phyloP scores from a whole-genome alignment of 805 yeast genomes.

The Spencermartinsiella europaea region DNA sequence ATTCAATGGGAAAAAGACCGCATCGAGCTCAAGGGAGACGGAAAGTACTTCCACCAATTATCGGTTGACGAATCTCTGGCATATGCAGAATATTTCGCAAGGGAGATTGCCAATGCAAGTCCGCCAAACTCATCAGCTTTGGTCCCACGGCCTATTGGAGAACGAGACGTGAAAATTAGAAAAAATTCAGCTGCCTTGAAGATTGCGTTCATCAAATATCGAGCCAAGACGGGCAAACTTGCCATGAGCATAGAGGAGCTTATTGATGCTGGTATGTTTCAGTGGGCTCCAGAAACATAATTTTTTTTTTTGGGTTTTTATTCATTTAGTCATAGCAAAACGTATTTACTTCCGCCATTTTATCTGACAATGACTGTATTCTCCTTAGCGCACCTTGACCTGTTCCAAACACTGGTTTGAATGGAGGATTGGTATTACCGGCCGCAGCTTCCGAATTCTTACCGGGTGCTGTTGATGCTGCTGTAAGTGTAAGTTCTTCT shows the following conservation, averaged over 20 bases:
- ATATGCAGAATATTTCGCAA: conserved; percentile 1
- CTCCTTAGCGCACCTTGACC: too few species aligned
- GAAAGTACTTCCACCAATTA: conserved; percentile 4
- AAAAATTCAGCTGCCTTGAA: background rate
- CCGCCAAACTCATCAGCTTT: background rate
- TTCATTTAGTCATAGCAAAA: too few species aligned
- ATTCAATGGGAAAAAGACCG: conserved; percentile 9
- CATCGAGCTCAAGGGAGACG: background rate
- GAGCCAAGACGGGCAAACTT: conserved; percentile 3
- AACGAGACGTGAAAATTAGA: background rate
- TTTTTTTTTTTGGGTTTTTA: too few species aligned
- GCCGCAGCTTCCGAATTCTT: too few species aligned
- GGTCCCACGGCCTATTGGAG: conserved; percentile 2
- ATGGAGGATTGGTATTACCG: too few species aligned
- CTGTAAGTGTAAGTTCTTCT: too few species aligned
- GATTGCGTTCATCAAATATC: conserved; percentile 2
- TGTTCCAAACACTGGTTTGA: too few species aligned
- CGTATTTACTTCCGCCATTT: too few species aligned
- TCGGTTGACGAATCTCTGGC: background rate
- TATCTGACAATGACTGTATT: too few species aligned
- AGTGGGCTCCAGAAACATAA: conserved; percentile 1
- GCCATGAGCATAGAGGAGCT: conserved; percentile 5
- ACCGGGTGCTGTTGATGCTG: too few species aligned
- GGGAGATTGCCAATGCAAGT: conserved; percentile 1
- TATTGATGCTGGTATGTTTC: conserved; percentile 3